Evolutionary conservation across 176 grass and related monocot genomes (phyloP), one percentile per base, ranked within the genome.

Genomic region (Elaeis guineensis): DNA sequence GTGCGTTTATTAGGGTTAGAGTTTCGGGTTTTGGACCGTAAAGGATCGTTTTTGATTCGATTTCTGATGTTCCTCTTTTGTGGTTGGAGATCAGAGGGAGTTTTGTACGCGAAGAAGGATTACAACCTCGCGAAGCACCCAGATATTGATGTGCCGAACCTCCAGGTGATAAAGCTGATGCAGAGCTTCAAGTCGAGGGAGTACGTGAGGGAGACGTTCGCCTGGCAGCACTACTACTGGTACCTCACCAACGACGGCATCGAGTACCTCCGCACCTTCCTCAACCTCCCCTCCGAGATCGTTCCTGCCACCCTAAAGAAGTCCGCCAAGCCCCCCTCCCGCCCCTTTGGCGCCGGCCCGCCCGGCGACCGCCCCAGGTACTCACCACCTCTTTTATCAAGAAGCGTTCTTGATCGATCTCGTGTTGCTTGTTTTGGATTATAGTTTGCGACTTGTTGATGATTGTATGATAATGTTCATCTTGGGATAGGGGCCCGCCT

Each of bases 151-250:
- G 92, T 90, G 75, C 87, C 87, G 0, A 90, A 90, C 65, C 81
- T 96, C 17, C 83, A 96, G 69, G 92, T 96, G 59, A 90, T 96
- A 75, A 90, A 96, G 92, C 87, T 96, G 49, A 96, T 90, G 92
- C 92, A 96, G 72, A 96, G 87, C 78, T 96, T 96, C 80, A 91
- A 97, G 66, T 97, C 92, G 17, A 97, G 87, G 83, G 92, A 97
- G 60, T 97, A 70, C 1, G 92, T 97, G 55, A 97, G 80, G 64
- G 92, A 97, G 72, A 97, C 92, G 57, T 97, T 97, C 75, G 89
- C 86, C 5, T 91, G 87, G 87, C 86, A 90, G 66, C 69, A 83
- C 58, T 97, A 97, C 62, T 96, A 96, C 81, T 96, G 92, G 92
- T 96, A 96, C 61, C 92, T 96, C 51, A 90, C 86, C 69, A 90